These are phyloP conservation scores for Sporothrix dimorphospora DNA, from an alignment of 2,329 filamentous ascomycete genomes.

Conservation along the genomic window DNA sequence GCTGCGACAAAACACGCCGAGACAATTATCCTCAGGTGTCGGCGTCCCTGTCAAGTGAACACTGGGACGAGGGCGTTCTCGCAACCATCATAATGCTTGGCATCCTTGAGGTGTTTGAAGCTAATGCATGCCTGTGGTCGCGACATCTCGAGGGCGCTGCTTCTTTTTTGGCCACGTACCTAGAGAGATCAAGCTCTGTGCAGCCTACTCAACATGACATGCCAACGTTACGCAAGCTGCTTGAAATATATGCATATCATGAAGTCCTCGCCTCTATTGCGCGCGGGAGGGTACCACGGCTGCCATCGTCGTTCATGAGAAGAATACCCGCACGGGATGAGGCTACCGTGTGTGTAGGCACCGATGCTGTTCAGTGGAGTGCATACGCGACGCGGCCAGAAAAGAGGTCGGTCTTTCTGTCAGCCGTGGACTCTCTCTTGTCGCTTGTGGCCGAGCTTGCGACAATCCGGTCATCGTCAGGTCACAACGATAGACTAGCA, in stretches of 20 bases:
- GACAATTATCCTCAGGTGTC: no score
- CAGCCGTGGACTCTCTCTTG: conserved; percentile 25
- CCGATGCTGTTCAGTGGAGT: neutral
- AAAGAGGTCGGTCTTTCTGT: conserved; percentile 14
- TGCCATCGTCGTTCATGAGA: neutral
- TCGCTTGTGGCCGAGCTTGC: conserved; percentile 25
- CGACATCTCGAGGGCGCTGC: conserved; percentile 7
- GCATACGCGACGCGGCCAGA: conserved; percentile 9
- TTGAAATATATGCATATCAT: conserved; percentile 22
- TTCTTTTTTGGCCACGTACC: neutral
- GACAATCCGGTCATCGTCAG: neutral
- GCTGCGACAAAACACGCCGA: neutral
- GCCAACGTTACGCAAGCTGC: conserved; percentile 4
- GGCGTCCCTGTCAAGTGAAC: no score
- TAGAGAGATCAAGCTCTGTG: neutral
- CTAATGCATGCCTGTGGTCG: conserved; percentile 19
- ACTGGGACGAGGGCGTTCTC: conserved; percentile 1
- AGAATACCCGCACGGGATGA: no score
- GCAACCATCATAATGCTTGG: conserved; percentile 21
- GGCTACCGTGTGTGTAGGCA: no score
- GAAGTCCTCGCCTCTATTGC: conserved; percentile 21
- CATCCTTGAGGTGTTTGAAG: conserved; percentile 18
- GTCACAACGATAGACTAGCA: neutral
- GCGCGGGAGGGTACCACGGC: conserved; percentile 9
- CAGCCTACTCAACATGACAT: neutral